Conservation (phyloP, 1,284 basidiomycete species). For the Cryptococcus wingfieldii region DNA sequence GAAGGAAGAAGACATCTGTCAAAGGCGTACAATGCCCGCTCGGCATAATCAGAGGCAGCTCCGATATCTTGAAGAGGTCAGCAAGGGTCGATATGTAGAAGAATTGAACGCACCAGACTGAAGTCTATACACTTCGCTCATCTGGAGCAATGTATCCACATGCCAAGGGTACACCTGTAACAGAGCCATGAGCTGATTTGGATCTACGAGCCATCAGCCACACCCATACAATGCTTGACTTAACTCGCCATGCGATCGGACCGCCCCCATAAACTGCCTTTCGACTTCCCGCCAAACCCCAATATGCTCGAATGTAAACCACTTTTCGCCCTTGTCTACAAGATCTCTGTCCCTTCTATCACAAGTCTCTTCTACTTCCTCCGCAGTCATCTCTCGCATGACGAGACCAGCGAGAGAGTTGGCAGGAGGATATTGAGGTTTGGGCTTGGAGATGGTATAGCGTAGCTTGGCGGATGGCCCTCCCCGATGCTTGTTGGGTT, state of each 20-base stretch:
- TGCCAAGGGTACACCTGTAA: slow-evolving; percentile 64
- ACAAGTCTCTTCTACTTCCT: slow-evolving; percentile 56
- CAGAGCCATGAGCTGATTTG: slow-evolving; percentile 52
- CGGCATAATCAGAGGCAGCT: slow-evolving; percentile 76
- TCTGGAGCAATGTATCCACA: slow-evolving; percentile 81
- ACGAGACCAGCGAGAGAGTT: slow-evolving; percentile 58
- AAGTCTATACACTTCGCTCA: slow-evolving; percentile 70
- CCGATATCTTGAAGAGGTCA: slow-evolving; percentile 60
- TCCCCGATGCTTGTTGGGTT: slow-evolving; percentile 25
- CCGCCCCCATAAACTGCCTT: slow-evolving; percentile 70
- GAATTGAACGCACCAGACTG: slow-evolving; percentile 60
- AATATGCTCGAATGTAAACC: slow-evolving; percentile 83
- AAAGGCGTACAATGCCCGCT: slow-evolving; percentile 81
- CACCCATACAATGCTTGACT: neutral
- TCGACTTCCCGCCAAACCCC: slow-evolving; percentile 75
- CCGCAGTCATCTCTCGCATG: slow-evolving; percentile 56
- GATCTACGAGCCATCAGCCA: slow-evolving; percentile 34
- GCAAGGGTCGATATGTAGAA: neutral
- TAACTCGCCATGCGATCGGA: slow-evolving; percentile 69
- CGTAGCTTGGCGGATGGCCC: slow-evolving; percentile 31
- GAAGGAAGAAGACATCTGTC: slow-evolving; percentile 78
- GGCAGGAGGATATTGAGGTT: slow-evolving; percentile 49
- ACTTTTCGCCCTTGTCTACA: slow-evolving; percentile 57
- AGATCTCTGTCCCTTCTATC: slow-evolving; percentile 51
- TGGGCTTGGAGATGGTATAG: slow-evolving; percentile 44